Evolutionary conservation across 805 yeast genomes (phyloP).

Genomic region (Grigorovia jiainica): DNA sequence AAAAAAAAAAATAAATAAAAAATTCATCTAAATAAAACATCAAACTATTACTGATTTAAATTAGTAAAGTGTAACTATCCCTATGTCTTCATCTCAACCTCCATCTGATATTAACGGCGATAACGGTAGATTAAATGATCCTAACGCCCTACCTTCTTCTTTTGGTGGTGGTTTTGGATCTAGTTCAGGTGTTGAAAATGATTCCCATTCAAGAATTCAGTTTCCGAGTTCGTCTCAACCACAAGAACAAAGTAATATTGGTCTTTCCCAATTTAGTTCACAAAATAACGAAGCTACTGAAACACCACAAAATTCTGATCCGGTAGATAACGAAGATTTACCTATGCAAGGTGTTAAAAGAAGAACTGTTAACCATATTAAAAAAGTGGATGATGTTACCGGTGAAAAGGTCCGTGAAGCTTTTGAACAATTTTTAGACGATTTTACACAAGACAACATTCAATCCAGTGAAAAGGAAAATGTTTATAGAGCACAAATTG

Average conservation of each 20-base stretch:
- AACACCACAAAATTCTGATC: conserved; percentile 1
- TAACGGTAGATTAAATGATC: conserved; percentile 14
- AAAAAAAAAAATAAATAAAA: not conserved
- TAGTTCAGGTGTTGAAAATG: conserved; percentile 21
- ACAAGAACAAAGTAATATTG: conserved; percentile 7
- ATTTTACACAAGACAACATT: conserved; percentile 37
- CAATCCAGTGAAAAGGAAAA: conserved; percentile 35
- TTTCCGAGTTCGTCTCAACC: conserved; percentile 25
- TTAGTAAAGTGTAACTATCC: not conserved
- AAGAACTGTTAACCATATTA: conserved; percentile 58
- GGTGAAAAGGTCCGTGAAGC: conserved; percentile 91
- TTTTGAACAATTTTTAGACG: conserved; percentile 75
- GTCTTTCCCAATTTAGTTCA: conserved; percentile 17
- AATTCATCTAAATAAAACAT: not conserved
- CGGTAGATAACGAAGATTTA: conserved; percentile 4
- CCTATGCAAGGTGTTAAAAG: conserved; percentile 33
- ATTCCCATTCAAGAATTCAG: conserved; percentile 21
- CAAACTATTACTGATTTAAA: not conserved
- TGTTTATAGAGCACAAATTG: conserved; percentile 69
- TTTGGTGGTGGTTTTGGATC: conserved; percentile 24
- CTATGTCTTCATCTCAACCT: conserved; percentile 18
- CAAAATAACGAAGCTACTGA: conserved; percentile 9
- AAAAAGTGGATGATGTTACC: conserved; percentile 81
- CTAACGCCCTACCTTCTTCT: conserved; percentile 26
- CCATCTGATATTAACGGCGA: conserved; percentile 13